phyloP scores from a whole-genome alignment of 2,329 filamentous ascomycete genomes.

The Penicillium aurantiogriseum region DNA sequence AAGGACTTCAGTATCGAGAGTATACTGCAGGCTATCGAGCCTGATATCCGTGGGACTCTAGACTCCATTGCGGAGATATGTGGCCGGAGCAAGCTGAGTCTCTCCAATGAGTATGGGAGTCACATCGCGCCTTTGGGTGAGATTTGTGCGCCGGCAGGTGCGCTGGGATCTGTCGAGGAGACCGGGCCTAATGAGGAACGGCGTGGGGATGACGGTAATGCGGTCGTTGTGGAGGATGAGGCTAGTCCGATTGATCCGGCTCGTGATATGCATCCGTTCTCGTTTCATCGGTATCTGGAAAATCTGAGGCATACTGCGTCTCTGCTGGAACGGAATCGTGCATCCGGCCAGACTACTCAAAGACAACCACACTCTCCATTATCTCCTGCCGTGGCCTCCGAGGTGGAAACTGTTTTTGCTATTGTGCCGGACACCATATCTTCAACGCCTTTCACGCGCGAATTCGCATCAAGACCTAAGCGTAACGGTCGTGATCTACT shows the following conservation, averaged over 20 bases:
- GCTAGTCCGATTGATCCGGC: constrained; percentile 36
- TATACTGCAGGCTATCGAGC: constrained; percentile 57
- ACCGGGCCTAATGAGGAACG: constrained; percentile 40
- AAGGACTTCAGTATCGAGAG: constrained; percentile 57
- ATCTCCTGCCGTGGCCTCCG: neutral
- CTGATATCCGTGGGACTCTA: constrained; percentile 58
- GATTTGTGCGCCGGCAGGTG: constrained; percentile 44
- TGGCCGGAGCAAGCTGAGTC: constrained; percentile 58
- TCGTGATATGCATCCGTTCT: constrained; percentile 35
- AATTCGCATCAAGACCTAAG: constrained; percentile 29
- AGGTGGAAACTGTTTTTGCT: constrained; percentile 1
- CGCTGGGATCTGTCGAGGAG: constrained; percentile 46
- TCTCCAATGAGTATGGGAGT: constrained; percentile 62
- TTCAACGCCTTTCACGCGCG: constrained; percentile 23
- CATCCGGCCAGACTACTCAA: constrained; percentile 9
- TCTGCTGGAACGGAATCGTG: constrained; percentile 14
- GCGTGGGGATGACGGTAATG: constrained; percentile 33
- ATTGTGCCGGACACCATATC: neutral
- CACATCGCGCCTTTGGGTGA: constrained; percentile 62
- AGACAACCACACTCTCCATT: constrained; percentile 15
- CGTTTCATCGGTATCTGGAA: constrained; percentile 41
- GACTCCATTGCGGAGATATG: constrained; percentile 64
- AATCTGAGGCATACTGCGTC: constrained; percentile 28
- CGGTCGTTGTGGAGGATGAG: constrained; percentile 41
- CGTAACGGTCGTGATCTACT: constrained; percentile 33